phyloP scores from a whole-genome alignment of 2,329 filamentous ascomycete genomes.

The Nigrospora osmanthi region DNA sequence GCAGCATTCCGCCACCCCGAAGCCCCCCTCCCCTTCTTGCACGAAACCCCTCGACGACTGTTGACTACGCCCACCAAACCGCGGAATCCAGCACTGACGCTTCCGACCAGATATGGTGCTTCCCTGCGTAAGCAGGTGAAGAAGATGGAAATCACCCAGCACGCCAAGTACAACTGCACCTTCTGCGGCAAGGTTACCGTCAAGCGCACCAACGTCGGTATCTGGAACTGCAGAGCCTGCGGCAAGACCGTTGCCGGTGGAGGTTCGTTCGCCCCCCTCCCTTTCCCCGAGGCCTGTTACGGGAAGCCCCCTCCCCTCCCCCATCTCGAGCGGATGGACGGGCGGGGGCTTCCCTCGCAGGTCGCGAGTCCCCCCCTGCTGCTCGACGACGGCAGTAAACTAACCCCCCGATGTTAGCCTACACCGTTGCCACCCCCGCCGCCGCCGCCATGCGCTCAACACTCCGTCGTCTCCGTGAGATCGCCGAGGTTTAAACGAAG shows the following conservation, averaged over 20 bases:
- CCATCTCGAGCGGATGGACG: neutral
- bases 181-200: conserved; percentile 84
- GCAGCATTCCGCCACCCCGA: too few relatives aligned
- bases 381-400: neutral
- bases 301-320: conserved; percentile 49
- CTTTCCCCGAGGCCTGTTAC: too few relatives aligned
- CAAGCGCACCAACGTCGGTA: conserved; percentile 83
- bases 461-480: conserved; percentile 93
- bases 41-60: too few relatives aligned
- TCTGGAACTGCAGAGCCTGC: conserved; percentile 96
- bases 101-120: conserved; percentile 73
- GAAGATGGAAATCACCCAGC: conserved; percentile 99
- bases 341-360: neutral
- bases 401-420: neutral
- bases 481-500: conserved; percentile 77
- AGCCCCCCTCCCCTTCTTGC: too few relatives aligned
- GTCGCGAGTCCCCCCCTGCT: too few relatives aligned
- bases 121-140: conserved; percentile 99
- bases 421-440: conserved; percentile 65
- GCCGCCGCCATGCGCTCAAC: conserved; percentile 93
- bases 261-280: conserved; percentile 78
- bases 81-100: too few relatives aligned
- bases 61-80: too few relatives aligned
- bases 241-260: conserved; percentile 89
- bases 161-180: conserved; percentile 94